Evolutionary conservation across 768 basidiomycete species (phyloP).

Genomic region (Pisolithus sp.): DNA sequence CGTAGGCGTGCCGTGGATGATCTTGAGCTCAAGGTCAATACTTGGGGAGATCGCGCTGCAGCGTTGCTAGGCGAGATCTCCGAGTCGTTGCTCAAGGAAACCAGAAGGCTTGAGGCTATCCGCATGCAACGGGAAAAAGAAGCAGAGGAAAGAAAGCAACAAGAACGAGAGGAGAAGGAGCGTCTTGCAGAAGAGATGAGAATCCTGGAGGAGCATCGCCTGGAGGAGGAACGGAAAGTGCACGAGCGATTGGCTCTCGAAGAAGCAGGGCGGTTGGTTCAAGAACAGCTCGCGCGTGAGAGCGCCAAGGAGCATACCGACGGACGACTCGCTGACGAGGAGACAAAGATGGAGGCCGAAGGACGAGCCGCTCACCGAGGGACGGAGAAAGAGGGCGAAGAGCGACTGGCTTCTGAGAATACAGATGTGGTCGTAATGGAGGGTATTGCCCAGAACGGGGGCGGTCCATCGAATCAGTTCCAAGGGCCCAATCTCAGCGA

Average conservation of each 20-base stretch:
- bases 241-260: slow-evolving; percentile 22
- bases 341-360: slow-evolving; percentile 24
- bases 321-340: background rate
- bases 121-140: slow-evolving; percentile 26
- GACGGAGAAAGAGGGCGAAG: slow-evolving; percentile 16
- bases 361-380: slow-evolving; percentile 22
- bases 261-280: slow-evolving; percentile 23
- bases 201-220: slow-evolving; percentile 28
- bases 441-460: background rate
- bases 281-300: slow-evolving; percentile 9
- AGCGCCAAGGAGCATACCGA: slow-evolving; percentile 6
- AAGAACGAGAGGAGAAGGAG: slow-evolving; percentile 12
- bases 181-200: slow-evolving; percentile 33
- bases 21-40: slow-evolving; percentile 39
- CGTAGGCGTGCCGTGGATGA: slow-evolving; percentile 48
- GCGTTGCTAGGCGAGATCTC: slow-evolving; percentile 32
- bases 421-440: background rate
- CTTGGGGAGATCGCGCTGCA: slow-evolving; percentile 39
- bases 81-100: slow-evolving; percentile 34
- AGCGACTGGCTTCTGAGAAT: background rate
- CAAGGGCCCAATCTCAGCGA: background rate
- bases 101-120: slow-evolving; percentile 35
- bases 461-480: background rate
- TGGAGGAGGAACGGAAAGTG: slow-evolving; percentile 21
- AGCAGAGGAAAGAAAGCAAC: slow-evolving; percentile 16